Conservation (phyloP, 2,329 filamentous ascomycete genomes). For the Parastagonospora nodorum region DNA sequence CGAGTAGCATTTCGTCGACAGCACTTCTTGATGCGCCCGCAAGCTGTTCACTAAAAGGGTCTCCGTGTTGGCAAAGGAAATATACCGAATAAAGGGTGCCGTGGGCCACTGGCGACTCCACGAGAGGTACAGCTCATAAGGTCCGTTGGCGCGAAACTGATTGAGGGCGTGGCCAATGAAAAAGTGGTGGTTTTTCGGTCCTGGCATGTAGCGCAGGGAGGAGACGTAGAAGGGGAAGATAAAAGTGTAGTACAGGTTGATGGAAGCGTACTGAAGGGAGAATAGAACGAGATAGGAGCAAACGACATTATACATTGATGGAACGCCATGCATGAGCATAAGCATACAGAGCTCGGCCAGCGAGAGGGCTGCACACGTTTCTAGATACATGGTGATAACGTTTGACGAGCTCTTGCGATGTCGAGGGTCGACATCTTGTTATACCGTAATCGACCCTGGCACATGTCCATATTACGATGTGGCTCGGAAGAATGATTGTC, state of each 20-base stretch:
- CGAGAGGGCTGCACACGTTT: slow-evolving; percentile 11
- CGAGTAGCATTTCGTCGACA: slow-evolving; percentile 18
- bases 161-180: slow-evolving; percentile 19
- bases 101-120: slow-evolving; percentile 10
- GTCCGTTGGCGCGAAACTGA: slow-evolving; percentile 10
- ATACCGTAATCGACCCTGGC: neutral
- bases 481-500: neutral
- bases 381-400: slow-evolving; percentile 8
- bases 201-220: slow-evolving; percentile 16
- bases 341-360: slow-evolving; percentile 3
- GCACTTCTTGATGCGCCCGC: slow-evolving; percentile 10
- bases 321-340: slow-evolving; percentile 2
- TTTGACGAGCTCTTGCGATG: slow-evolving; percentile 1
- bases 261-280: slow-evolving; percentile 12
- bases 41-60: slow-evolving; percentile 15
- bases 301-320: neutral
- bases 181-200: slow-evolving; percentile 12
- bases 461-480: neutral
- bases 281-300: slow-evolving; percentile 9
- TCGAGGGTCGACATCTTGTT: neutral
- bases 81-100: slow-evolving; percentile 17
- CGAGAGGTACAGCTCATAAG: slow-evolving; percentile 11
- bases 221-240: slow-evolving; percentile 23
- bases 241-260: slow-evolving; percentile 18
- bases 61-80: slow-evolving; percentile 16